A percentile compares a stretch with the other conserved stretches of the same genome.
Evolutionary conservation across 768 basidiomycete species (phyloP).

Genomic region (Calocera viscosa): DNA sequence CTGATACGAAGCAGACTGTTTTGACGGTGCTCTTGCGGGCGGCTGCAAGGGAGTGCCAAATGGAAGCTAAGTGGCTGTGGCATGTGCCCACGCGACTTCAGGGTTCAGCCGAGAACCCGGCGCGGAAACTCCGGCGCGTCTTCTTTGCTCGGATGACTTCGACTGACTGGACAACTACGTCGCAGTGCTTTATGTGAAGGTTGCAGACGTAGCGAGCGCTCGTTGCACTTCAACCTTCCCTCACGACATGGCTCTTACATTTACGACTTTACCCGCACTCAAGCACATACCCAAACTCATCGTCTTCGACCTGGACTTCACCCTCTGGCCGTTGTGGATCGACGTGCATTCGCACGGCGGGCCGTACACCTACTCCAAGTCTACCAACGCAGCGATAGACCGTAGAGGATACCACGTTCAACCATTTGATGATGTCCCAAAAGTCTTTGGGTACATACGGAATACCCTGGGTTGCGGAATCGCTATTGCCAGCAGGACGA

Average conservation of each 20-base stretch:
- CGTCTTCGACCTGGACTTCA: conserved; percentile 4
- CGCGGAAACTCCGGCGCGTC: neutral
- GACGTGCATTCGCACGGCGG: neutral
- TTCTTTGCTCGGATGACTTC: neutral
- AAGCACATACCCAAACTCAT: conserved; percentile 2
- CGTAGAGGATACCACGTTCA: neutral
- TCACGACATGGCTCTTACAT: neutral
- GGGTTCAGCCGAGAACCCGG: neutral
- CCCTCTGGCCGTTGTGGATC: conserved; percentile 5
- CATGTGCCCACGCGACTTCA: neutral
- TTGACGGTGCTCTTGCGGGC: neutral
- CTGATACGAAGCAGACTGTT: neutral
- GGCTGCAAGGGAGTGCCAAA: neutral
- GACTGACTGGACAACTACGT: neutral
- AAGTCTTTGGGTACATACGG: neutral
- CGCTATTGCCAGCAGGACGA: conserved; percentile 8
- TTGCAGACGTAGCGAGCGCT: neutral
- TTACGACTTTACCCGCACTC: neutral
- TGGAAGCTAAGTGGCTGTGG: neutral
- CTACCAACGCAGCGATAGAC: neutral
- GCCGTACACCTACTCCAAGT: neutral
- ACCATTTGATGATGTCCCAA: neutral
- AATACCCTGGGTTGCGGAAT: neutral
- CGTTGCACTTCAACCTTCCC: too few species aligned
- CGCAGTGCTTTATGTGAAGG: neutral